Conservation (phyloP, 495 filamentous ascomycete species). For the Daldinia loculata region DNA sequence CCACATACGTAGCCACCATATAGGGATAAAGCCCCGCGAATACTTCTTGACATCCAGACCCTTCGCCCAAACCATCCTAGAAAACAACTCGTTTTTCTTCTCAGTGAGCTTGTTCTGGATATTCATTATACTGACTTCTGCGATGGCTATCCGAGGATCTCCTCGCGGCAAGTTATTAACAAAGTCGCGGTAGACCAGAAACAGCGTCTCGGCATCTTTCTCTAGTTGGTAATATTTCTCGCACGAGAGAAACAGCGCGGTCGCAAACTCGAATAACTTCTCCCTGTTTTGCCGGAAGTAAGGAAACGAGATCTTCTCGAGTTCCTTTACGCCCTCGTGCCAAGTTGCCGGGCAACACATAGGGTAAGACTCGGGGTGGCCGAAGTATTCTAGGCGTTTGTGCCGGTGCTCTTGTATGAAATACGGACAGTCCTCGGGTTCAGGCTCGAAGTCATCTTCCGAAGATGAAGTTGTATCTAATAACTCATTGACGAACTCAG, state of each 20-base stretch:
- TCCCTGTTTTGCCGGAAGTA: neutral
- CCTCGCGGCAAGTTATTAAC: neutral
- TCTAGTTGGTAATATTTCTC: constrained; percentile 25
- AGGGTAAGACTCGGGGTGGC: neutral
- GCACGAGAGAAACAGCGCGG: constrained; percentile 8
- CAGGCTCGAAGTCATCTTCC: neutral
- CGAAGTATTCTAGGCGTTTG: constrained; percentile 35
- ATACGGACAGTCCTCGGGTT: constrained; percentile 24
- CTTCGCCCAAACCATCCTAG: constrained; percentile 8
- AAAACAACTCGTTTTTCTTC: neutral
- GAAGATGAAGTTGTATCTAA: neutral
- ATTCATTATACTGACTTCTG: constrained; percentile 58
- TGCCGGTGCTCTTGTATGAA: constrained; percentile 38
- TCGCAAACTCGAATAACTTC: neutral
- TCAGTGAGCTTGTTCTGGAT: constrained; percentile 59
- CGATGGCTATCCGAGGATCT: neutral
- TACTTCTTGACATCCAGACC: neutral
- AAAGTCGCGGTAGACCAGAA: constrained; percentile 11
- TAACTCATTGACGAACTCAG: neutral
- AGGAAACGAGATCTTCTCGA: neutral
- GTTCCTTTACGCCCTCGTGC: constrained; percentile 4
- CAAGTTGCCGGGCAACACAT: constrained; percentile 16
- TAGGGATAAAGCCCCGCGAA: neutral
- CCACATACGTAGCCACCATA: constrained; percentile 26
- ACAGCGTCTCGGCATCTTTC: constrained; percentile 14